phyloP scores from a whole-genome alignment of 176 grass and related monocot genomes.

The Oryza meyeriana region DNA sequence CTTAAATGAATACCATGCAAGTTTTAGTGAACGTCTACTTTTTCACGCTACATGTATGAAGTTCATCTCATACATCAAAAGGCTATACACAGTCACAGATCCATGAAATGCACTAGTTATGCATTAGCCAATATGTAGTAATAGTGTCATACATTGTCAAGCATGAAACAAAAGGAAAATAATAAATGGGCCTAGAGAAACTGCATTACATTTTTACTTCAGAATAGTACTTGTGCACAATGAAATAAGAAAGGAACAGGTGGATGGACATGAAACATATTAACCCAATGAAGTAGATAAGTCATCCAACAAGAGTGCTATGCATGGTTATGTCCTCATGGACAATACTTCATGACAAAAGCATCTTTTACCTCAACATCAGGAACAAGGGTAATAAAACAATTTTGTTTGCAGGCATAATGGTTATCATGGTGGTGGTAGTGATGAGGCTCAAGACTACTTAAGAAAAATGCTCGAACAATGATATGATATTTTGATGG shows the following conservation, averaged over 20 bases:
- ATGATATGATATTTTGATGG: background rate
- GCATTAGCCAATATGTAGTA: background rate
- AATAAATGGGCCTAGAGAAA: background rate
- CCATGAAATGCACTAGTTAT: background rate
- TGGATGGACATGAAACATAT: background rate
- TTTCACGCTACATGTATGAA: background rate
- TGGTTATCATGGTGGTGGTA: background rate
- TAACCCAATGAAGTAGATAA: background rate
- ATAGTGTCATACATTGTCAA: background rate
- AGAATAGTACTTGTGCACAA: background rate
- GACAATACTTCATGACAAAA: background rate
- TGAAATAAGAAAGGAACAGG: background rate
- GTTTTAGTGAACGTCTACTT: background rate
- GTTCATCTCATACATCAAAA: background rate
- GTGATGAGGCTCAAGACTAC: background rate
- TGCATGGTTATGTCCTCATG: background rate
- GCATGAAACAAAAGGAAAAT: background rate
- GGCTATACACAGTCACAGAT: background rate
- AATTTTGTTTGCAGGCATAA: background rate
- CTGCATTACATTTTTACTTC: background rate
- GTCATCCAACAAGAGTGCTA: constrained; percentile 1
- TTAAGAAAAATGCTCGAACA: background rate
- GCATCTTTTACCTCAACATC: background rate
- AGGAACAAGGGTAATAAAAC: background rate
- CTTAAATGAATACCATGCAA: background rate